phyloP scores from a whole-genome alignment of 345 rosid species.

The Sisymbrium altissimum region DNA sequence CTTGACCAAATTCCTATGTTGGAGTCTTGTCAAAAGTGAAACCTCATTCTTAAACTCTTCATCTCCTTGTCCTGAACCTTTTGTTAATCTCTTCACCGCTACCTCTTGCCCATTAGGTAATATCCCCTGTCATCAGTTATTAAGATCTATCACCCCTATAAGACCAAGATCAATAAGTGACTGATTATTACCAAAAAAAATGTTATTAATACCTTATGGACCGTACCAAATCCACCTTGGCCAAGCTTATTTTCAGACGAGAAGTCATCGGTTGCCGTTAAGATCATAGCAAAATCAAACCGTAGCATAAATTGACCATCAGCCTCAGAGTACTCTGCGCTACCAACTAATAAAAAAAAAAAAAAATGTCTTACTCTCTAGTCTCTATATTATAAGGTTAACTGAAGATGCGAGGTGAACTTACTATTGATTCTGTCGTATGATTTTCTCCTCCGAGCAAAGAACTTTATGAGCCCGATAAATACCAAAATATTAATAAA shows the following conservation, averaged over 20 bases:
- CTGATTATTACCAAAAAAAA: background rate
- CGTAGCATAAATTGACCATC: conserved; percentile 12
- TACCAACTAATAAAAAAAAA: background rate
- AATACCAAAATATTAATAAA: background rate
- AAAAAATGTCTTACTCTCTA: background rate
- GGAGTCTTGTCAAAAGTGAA: background rate
- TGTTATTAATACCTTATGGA: conserved; percentile 34
- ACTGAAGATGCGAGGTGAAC: background rate
- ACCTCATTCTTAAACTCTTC: background rate
- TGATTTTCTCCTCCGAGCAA: background rate
- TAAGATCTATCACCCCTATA: background rate
- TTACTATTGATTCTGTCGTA: background rate
- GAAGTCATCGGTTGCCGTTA: conserved; percentile 17
- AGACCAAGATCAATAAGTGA: background rate
- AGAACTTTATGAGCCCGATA: background rate
- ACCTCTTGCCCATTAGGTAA: background rate
- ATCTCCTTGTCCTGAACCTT: background rate
- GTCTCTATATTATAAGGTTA: background rate
- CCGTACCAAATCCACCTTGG: conserved; percentile 41
- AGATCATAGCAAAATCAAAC: background rate
- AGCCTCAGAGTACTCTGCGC: background rate
- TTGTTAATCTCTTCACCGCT: background rate
- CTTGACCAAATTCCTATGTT: background rate
- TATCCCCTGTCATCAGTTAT: background rate
- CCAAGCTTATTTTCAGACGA: conserved; percentile 35